Base-by-base conservation (phyloP, 2,329 filamentous ascomycete species). In the Penicillium sp. region DNA sequence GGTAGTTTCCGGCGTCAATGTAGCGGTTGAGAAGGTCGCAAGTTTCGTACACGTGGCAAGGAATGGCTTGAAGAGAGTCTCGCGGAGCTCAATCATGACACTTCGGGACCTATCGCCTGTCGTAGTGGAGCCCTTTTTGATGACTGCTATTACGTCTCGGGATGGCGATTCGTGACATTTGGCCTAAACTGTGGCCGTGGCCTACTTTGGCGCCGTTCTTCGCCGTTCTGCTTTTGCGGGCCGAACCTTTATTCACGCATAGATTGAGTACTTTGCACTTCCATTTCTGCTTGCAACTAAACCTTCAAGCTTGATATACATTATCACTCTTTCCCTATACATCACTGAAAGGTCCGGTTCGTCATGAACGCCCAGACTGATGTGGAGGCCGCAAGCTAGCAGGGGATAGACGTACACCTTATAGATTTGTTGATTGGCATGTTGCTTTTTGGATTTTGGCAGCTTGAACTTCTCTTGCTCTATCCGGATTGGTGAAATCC, bases 121-220 rank as follows among this genome's bases (percentile, higher is more conserved):
- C 37, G 32, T 41, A 6, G 32, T 9, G 40, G 29, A 41, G 42
- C 49, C 38, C 40, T 32, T 51, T 44, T 44, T 8, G 31, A 31
- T 43, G 46, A 39, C 44, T 52, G 54, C 27, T 24, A 46, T 56
- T 56, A 56, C 54, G 54, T 56, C 49, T 47, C 49, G 33, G 39
- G 27, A 44, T 27, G 39, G 46, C 52, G 54, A 56, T 56, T 56
- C 49, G 54, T 47, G 27, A 18, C 15, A 24, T 24, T 32, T 38
- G 46, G 28, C 51, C 51, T 46, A 54, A 38, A 28, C 27, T 25
- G 39, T 44, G 32, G 38, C 43, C 31, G 37, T 3, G 18, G 31
- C 35, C 54, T 46, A 46, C 48, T 49, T 35, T 32, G 44, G 29
- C 7, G 49, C 28, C 28, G 47, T 24, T 38, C 43, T n/a, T 1